Conservation (phyloP, 495 filamentous ascomycete genomes). For the Filosporella fistucella region DNA sequence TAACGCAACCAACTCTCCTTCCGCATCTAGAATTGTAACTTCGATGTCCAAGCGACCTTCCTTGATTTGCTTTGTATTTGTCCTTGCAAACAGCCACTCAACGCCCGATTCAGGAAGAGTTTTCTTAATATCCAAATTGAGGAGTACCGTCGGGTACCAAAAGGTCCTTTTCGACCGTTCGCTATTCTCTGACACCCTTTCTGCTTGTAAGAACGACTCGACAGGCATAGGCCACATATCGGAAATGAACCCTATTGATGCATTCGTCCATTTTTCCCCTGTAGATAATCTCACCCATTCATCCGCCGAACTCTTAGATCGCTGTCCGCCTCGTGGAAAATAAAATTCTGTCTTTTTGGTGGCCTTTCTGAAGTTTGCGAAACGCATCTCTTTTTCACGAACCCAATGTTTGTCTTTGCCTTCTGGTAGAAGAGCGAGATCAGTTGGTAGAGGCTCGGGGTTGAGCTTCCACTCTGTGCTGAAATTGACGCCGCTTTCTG, state of each 20-base stretch:
- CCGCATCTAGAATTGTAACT: slow-evolving; percentile 53
- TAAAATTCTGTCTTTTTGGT: slow-evolving; percentile 49
- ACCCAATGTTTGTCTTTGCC: slow-evolving; percentile 42
- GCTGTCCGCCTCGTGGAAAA: slow-evolving; percentile 45
- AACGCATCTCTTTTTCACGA: slow-evolving; percentile 30
- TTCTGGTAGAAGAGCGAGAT: slow-evolving; percentile 32
- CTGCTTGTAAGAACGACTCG: slow-evolving; percentile 24
- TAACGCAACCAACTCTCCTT: slow-evolving; percentile 55
- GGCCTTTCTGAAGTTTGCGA: slow-evolving; percentile 46
- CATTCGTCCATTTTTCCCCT: slow-evolving; percentile 49
- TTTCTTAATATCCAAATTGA: slow-evolving; percentile 67
- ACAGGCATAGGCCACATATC: slow-evolving; percentile 63
- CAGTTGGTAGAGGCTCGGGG: slow-evolving; percentile 41
- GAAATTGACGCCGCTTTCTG: slow-evolving; percentile 54
- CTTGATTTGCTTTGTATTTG: slow-evolving; percentile 51
- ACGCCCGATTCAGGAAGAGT: slow-evolving; percentile 50
- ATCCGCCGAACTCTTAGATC: slow-evolving; percentile 42
- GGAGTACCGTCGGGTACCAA: slow-evolving; percentile 78
- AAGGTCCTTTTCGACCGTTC: slow-evolving; percentile 28
- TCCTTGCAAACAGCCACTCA: slow-evolving; percentile 61
- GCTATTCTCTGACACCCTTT: slow-evolving; percentile 15
- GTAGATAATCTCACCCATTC: slow-evolving; percentile 60
- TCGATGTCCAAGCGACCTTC: slow-evolving; percentile 64
- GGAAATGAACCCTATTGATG: slow-evolving; percentile 50
- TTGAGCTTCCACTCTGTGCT: slow-evolving; percentile 44